Percentiles rank a stretch among this genome's conserved stretches.
These are phyloP conservation scores for Kwoniella dejecticola DNA, from an alignment of 768 basidiomycete species.

Conservation along the genomic window DNA sequence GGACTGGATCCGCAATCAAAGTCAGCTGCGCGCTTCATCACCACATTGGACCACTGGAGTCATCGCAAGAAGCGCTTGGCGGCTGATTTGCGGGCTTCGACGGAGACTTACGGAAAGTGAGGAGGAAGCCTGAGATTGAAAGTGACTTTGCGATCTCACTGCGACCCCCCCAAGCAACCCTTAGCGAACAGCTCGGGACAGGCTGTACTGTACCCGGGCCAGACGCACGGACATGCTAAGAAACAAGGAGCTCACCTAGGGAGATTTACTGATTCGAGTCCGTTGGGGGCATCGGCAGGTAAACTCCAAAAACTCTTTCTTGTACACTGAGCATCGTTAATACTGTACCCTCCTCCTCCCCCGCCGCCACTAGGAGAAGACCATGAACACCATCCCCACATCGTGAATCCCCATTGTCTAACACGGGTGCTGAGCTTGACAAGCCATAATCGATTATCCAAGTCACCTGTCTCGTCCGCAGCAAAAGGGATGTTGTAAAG, in stretches of 20 bases:
- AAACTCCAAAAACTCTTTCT: conserved; percentile 23
- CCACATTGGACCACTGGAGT: no score
- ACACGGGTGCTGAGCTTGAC: background rate
- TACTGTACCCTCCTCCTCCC: no score
- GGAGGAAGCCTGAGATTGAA: conserved; percentile 24
- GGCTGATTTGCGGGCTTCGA: background rate
- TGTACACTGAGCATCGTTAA: background rate
- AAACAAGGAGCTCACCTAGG: conserved; percentile 24
- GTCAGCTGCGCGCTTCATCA: no score
- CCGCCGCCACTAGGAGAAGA: background rate
- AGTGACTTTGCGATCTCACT: conserved; percentile 19
- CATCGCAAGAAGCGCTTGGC: no score
- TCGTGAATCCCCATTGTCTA: conserved; percentile 16
- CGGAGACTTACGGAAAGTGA: conserved; percentile 17
- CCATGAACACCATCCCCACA: conserved; percentile 31
- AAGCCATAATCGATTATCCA: conserved; percentile 4
- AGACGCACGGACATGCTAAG: no score
- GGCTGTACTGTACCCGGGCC: no score
- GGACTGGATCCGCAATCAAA: background rate
- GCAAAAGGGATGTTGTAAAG: conserved; percentile 19
- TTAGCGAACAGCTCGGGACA: no score
- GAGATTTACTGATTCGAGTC: conserved; percentile 2
- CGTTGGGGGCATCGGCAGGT: conserved; percentile 3
- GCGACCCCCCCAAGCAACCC: no score
- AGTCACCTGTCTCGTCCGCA: background rate